Evolutionary conservation across 441 rosid genomes (phyloP), one percentile per base, ranked within the genome.

Genomic region (Croton laevigatus): DNA sequence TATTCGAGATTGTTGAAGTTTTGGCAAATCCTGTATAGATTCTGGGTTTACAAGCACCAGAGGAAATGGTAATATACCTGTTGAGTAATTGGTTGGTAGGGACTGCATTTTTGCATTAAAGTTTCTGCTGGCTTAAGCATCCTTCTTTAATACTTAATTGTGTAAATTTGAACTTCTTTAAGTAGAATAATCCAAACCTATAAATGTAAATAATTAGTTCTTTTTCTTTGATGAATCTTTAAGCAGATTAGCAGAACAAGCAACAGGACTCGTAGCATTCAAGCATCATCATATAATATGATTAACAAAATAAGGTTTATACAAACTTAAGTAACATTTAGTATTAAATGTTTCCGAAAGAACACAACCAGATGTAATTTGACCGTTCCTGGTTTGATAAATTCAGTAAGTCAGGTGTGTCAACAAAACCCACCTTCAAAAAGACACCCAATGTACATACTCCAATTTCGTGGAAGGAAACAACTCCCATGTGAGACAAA

Each of bases 401-500:
- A 58, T 49, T 67, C 44, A 48, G 59, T 23, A 1, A 1, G 65
- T 14, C 37, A 17, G 51, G 8, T 22, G 8, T 22, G 51, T 32
- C 23, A 51, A 49, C 40, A 61, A 49, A 36, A 37, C 2, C 63
- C 52, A 9, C 32, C 6, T 5, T 37, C 23, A 48, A 42, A 40
- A 20, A 16, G 8, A 64, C 32, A 48, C 10, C 40, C 9, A 37
- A 27, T 10, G 27, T 44, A 19, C 17, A n/a, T 62, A 27, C 59
- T 62, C 53, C 59, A 60, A 37, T 40, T 1, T 49, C n/a, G 14
- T 6, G 34, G 49, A 3, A 34, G 22, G 5, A 17, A 45, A 19
- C 49, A 11, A 20, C 44, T 49, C 42, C 54, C 46, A 49, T 40
- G 5, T 8, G 20, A 57, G 68, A 70, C 75, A 72, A 75, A 73